These are phyloP conservation scores for Lactarius sp. DNA, from an alignment of 768 basidiomycete species.

Conservation along the genomic window DNA sequence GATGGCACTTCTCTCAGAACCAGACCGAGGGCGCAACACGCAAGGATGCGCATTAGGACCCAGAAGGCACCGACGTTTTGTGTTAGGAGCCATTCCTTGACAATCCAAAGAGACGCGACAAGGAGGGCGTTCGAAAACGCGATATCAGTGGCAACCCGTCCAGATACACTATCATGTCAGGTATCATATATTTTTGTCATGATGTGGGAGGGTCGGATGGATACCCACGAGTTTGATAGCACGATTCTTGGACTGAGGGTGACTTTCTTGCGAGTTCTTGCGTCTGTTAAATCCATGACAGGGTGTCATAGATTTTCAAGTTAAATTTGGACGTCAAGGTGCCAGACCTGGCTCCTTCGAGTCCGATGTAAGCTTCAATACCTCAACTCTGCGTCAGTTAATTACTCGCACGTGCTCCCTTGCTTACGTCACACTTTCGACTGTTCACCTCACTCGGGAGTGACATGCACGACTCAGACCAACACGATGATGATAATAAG, in stretches of 20 bases:
- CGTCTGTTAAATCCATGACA: slow-evolving; percentile 32
- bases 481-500: background rate
- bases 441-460: background rate
- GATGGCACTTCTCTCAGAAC: slow-evolving; percentile 56
- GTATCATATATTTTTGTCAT: background rate
- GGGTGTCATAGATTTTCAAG: slow-evolving; percentile 7
- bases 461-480: background rate
- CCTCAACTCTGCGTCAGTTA: background rate
- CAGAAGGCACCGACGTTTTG: slow-evolving; percentile 70
- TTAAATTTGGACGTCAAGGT: background rate
- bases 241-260: slow-evolving; percentile 29
- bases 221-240: slow-evolving; percentile 27
- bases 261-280: slow-evolving; percentile 37
- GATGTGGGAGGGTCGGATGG: background rate
- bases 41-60: slow-evolving; percentile 69
- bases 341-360: background rate
- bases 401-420: background rate
- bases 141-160: slow-evolving; percentile 35
- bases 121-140: slow-evolving; percentile 59
- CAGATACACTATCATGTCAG: slow-evolving; percentile 16
- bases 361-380: no score
- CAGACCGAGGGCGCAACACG: slow-evolving; percentile 63
- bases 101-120: slow-evolving; percentile 55
- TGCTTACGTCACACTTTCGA: slow-evolving; percentile 5
- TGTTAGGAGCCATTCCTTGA: slow-evolving; percentile 62